Evolutionary conservation across 108 stramenopile genomes (phyloP).

Genomic region (Fragilaria crotonensis): DNA sequence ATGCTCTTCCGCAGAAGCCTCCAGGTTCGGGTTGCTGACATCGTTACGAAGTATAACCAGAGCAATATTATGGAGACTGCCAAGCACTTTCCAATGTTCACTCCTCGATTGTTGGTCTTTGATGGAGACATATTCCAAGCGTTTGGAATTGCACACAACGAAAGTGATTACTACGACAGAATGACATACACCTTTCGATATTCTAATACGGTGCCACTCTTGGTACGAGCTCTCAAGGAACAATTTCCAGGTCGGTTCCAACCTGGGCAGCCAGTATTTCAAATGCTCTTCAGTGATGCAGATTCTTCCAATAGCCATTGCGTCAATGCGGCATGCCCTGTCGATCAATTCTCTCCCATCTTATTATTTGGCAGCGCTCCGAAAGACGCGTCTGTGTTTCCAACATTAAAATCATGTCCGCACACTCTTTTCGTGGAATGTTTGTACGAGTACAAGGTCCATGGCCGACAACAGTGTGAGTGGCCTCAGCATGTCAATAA

Average conservation of each 20-base stretch:
- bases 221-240: not conserved
- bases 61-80: not conserved
- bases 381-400: not conserved
- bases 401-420: not conserved
- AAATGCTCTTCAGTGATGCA: not conserved
- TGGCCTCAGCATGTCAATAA: not conserved
- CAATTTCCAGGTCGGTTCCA: conserved; percentile 7
- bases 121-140: not conserved
- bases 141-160: not conserved
- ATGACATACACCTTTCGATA: not conserved
- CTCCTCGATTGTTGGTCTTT: not conserved
- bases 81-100: not conserved
- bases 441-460: not conserved
- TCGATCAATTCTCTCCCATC: not conserved
- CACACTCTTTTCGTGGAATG: not conserved
- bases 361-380: not conserved
- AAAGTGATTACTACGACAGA: not conserved
- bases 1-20: too few species aligned
- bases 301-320: not conserved
- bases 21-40: too few species aligned
- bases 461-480: not conserved
- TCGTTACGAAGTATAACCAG: too few species aligned
- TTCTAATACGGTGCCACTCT: not conserved
- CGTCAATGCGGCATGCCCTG: not conserved
- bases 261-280: conserved; percentile 4